Evolutionary conservation across 208 protist genomes (phyloP).

Genomic region (Trypanosoma grayi): DNA sequence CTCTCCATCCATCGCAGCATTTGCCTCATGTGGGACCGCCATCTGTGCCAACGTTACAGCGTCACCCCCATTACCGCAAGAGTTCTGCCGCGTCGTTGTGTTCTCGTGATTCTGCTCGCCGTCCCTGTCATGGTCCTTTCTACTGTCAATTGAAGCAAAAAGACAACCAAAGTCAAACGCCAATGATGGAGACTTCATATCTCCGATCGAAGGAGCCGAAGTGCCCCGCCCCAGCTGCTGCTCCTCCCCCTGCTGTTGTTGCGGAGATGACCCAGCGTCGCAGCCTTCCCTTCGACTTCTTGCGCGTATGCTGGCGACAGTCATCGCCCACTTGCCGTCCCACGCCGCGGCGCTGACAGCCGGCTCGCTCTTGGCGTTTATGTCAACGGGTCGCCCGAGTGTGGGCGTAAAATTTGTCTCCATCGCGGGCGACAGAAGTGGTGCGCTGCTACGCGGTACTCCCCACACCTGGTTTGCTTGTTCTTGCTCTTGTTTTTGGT

Average conservation of each 20-base stretch:
- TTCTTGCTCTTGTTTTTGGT: not conserved
- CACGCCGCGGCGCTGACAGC: not conserved
- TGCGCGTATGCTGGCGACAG: not conserved
- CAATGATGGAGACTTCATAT: not conserved
- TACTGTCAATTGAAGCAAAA: slow-evolving; percentile 19
- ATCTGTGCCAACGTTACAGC: no score
- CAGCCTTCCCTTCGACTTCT: not conserved
- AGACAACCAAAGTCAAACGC: slow-evolving; percentile 22
- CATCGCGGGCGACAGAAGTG: slow-evolving; percentile 2
- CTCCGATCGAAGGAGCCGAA: not conserved
- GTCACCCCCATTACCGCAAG: no score
- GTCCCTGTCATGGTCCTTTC: not conserved
- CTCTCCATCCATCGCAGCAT: not conserved
- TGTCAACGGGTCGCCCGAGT: not conserved
- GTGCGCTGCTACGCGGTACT: not conserved
- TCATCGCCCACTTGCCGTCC: not conserved
- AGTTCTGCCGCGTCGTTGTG: no score
- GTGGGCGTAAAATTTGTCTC: not conserved
- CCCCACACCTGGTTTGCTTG: not conserved
- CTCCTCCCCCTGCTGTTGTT: not conserved
- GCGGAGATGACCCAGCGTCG: not conserved
- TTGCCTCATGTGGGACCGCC: not conserved
- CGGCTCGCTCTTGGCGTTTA: not conserved
- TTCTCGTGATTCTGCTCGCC: not conserved
- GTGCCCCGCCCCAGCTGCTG: not conserved